Conservation (phyloP, 768 basidiomycete genomes). For the Coprinellus micaceus region DNA sequence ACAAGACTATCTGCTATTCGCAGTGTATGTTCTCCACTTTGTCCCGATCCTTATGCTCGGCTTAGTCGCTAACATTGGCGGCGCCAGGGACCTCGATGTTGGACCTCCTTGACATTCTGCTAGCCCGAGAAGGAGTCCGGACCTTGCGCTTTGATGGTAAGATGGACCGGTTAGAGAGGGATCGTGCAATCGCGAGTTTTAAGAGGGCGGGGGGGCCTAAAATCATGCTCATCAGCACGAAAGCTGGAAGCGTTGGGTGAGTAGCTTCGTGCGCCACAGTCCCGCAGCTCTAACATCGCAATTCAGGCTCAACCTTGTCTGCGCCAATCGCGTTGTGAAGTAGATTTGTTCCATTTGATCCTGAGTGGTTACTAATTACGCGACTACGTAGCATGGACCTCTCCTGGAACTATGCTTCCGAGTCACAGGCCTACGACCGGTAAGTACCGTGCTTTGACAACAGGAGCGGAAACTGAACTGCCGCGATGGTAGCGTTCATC, state of each 20-base stretch:
- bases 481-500: slow-evolving; percentile 48
- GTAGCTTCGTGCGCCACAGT: slow-evolving; percentile 2
- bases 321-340: slow-evolving; percentile 71
- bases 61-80: too few relatives aligned
- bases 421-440: slow-evolving; percentile 61
- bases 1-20: slow-evolving; percentile 70
- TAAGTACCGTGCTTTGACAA: slow-evolving; percentile 1
- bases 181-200: slow-evolving; percentile 48
- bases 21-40: slow-evolving; percentile 66
- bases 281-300: not conserved
- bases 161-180: slow-evolving; percentile 55
- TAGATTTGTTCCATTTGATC: slow-evolving; percentile 25
- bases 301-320: slow-evolving; percentile 52
- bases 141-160: slow-evolving; percentile 64
- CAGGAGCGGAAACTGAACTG: slow-evolving; percentile 27
- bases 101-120: slow-evolving; percentile 57
- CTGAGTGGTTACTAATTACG: not conserved
- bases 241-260: slow-evolving; percentile 65
- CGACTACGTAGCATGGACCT: slow-evolving; percentile 54
- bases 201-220: slow-evolving; percentile 54
- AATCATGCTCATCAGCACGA: slow-evolving; percentile 65
- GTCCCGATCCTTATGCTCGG: too few relatives aligned
- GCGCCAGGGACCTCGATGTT: slow-evolving; percentile 73
- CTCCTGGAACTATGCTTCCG: slow-evolving; percentile 71
- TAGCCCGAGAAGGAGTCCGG: slow-evolving; percentile 55